These are phyloP conservation scores for Salix purpurea DNA, from an alignment of 345 rosid species.

Conservation along the genomic window DNA sequence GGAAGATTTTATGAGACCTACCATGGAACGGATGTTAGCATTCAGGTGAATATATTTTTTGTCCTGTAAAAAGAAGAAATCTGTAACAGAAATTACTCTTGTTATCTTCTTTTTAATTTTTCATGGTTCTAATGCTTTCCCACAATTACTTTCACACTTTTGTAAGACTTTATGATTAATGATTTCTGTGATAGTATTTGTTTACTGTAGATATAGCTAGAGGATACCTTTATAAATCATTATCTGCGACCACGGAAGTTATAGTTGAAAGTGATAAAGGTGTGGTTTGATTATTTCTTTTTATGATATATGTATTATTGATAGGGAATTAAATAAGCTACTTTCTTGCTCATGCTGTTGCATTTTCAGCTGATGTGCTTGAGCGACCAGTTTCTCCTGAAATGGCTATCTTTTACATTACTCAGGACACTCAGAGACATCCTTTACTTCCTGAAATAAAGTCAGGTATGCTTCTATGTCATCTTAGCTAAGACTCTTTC, in stretches of 20 bases:
- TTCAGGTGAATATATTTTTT: conserved; percentile 54
- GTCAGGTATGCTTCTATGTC: no score
- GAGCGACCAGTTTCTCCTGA: no score
- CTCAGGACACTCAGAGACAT: no score
- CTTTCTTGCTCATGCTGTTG: no score
- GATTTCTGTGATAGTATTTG: conserved; percentile 65
- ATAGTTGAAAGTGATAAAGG: conserved; percentile 71
- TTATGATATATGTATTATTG: background rate
- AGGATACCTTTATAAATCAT: conserved; percentile 75
- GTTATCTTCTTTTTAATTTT: background rate
- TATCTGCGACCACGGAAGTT: conserved; percentile 67
- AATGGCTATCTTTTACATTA: no score
- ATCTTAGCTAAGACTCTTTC: no score
- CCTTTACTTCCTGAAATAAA: no score
- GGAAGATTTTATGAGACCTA: conserved; percentile 2
- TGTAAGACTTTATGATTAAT: conserved; percentile 20
- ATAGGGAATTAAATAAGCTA: background rate
- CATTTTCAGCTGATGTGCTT: no score
- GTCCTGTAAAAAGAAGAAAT: background rate
- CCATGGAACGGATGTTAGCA: no score
- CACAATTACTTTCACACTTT: background rate
- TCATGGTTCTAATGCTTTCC: background rate
- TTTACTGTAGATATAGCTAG: conserved; percentile 64
- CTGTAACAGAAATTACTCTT: background rate
- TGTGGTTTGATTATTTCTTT: conserved; percentile 12